phyloP scores from a whole-genome alignment of 441 rosid genomes.

The Populus hybrid region DNA sequence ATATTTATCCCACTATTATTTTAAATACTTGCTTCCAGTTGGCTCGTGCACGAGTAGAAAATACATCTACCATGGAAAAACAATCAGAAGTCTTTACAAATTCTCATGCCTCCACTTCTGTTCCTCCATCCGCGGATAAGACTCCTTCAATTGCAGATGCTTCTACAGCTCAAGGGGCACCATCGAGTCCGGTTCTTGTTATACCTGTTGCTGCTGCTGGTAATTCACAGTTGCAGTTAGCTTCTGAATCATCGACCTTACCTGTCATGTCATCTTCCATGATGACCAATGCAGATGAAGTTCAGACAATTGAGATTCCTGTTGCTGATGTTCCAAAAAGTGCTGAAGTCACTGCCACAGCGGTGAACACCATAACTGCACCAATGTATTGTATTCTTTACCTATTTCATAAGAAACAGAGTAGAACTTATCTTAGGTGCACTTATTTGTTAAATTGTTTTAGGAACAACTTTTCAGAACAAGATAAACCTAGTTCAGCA shows the following conservation, averaged over 20 bases:
- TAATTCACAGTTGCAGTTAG: constrained; percentile 28
- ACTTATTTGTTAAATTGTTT: background rate
- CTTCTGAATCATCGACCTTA: constrained; percentile 33
- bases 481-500: constrained; percentile 35
- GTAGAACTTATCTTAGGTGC: constrained; percentile 15
- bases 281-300: constrained; percentile 36
- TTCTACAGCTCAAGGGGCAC: constrained; percentile 34
- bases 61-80: constrained; percentile 38
- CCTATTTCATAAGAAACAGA: background rate
- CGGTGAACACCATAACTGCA: constrained; percentile 28
- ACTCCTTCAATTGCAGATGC: constrained; percentile 37
- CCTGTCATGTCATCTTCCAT: constrained; percentile 38
- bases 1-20: background rate
- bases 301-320: constrained; percentile 20
- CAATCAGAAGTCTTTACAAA: constrained; percentile 32
- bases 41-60: constrained; percentile 85
- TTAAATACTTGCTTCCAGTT: constrained; percentile 41
- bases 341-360: constrained; percentile 23
- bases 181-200: constrained; percentile 57
- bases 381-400: constrained; percentile 33
- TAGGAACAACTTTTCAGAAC: constrained; percentile 43
- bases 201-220: constrained; percentile 46
- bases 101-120: constrained; percentile 28
- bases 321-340: constrained; percentile 29
- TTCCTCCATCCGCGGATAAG: constrained; percentile 29